Percentiles rank a stretch among this genome's conserved stretches.
Conservation (phyloP, 495 filamentous ascomycete genomes). For the Penicillium pancosmium region DNA sequence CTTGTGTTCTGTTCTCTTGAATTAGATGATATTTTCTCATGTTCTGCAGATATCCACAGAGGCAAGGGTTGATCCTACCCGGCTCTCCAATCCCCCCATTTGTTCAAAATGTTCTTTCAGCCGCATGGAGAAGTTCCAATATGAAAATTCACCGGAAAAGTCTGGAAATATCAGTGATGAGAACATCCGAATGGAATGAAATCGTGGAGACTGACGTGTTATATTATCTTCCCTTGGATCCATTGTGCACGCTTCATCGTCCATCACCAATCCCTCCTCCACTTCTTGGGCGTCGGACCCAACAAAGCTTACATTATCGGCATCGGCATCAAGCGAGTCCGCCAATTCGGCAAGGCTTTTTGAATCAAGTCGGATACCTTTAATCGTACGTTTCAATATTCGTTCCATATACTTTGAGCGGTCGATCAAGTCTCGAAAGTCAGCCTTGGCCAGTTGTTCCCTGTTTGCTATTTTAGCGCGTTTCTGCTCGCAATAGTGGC, state of each 20-base stretch:
- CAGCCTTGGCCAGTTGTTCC: conserved; percentile 2
- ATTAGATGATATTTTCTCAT: not conserved
- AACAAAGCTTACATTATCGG: conserved; percentile 3
- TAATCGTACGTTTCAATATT: conserved; percentile 25
- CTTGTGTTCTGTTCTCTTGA: not conserved
- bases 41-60: not conserved
- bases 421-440: not conserved
- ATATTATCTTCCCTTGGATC: conserved; percentile 33
- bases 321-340: conserved; percentile 17
- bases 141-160: conserved; percentile 45
- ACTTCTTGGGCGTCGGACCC: conserved; percentile 21
- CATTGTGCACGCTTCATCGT: conserved; percentile 34
- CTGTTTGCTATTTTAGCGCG: not conserved
- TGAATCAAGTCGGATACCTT: conserved; percentile 26
- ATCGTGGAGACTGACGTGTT: conserved; percentile 26
- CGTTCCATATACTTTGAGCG: conserved; percentile 31
- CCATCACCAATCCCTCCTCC: conserved; percentile 21
- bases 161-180: conserved; percentile 25
- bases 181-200: conserved; percentile 1
- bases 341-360: conserved; percentile 25
- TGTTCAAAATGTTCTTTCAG: conserved; percentile 36
- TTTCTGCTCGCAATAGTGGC: not conserved
- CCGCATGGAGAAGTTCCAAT: conserved; percentile 46
- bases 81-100: conserved; percentile 19
- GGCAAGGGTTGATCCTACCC: conserved; percentile 18